Evolutionary conservation across 129 eudicot species (phyloP).

Genomic region (Kitagawia praeruptora): DNA sequence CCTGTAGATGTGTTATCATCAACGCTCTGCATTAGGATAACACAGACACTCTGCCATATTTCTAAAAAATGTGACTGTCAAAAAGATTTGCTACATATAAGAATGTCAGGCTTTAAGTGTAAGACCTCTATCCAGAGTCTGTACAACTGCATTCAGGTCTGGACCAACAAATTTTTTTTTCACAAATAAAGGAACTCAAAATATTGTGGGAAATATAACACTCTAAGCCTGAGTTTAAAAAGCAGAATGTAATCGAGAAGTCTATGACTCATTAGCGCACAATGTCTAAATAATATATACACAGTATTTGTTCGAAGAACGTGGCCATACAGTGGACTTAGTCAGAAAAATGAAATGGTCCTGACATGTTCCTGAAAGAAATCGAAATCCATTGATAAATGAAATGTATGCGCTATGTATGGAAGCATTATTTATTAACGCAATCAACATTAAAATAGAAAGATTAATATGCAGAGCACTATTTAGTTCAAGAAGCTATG

Average conservation of each 20-base stretch:
- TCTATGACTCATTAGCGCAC: not conserved
- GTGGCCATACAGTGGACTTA: not conserved
- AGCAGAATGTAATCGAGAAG: not conserved
- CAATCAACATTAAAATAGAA: not conserved
- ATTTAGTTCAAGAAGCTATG: not conserved
- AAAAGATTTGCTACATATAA: not conserved
- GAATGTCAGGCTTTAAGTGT: not conserved
- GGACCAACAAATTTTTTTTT: not conserved
- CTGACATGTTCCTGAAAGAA: not conserved
- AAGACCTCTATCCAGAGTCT: not conserved
- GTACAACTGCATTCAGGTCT: not conserved
- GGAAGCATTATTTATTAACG: not conserved
- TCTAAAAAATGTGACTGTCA: not conserved
- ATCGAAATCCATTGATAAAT: not conserved
- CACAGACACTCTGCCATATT: not conserved
- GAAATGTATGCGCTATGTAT: not conserved
- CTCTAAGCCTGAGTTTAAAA: not conserved
- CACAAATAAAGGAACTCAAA: not conserved
- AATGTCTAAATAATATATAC: not conserved
- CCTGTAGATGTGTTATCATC: slow-evolving; percentile 28
- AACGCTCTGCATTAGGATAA: not conserved
- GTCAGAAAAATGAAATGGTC: not conserved
- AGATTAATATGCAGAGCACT: not conserved
- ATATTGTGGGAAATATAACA: not conserved
- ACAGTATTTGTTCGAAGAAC: not conserved